Conservation (phyloP, 805 yeast species). For the Isabelozyma rhagii region DNA sequence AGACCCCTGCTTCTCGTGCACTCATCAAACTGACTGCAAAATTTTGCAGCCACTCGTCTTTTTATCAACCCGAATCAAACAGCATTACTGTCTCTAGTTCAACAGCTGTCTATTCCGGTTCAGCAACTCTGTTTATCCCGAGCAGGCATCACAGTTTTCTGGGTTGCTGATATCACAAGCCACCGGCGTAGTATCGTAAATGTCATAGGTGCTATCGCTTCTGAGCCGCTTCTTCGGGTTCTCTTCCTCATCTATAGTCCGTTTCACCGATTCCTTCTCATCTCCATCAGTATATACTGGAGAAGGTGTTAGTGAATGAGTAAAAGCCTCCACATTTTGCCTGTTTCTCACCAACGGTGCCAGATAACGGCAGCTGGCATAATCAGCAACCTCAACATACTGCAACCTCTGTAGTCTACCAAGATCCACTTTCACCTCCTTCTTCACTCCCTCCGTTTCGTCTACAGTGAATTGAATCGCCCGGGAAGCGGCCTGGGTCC, state of each 20-base stretch:
- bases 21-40: not conserved
- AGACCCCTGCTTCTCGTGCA: not conserved
- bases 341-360: not conserved
- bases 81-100: no score
- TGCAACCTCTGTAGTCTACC: conserved; percentile 18
- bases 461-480: conserved; percentile 37
- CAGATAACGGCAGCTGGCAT: not conserved
- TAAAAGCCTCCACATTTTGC: not conserved
- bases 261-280: not conserved
- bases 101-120: no score
- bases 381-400: not conserved
- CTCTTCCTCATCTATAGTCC: not conserved
- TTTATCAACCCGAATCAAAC: not conserved
- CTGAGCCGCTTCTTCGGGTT: not conserved
- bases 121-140: conserved; percentile 19
- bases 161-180: conserved; percentile 28
- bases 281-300: not conserved
- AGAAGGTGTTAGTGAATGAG: not conserved
- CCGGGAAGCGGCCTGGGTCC: conserved; percentile 36
- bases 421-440: conserved; percentile 4
- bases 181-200: conserved; percentile 32
- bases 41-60: not conserved
- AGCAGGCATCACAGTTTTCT: conserved; percentile 39
- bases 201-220: conserved; percentile 14
- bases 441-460: conserved; percentile 5